phyloP scores from a whole-genome alignment of 2,329 filamentous ascomycete species.

The Nigrograna mackinnonii region DNA sequence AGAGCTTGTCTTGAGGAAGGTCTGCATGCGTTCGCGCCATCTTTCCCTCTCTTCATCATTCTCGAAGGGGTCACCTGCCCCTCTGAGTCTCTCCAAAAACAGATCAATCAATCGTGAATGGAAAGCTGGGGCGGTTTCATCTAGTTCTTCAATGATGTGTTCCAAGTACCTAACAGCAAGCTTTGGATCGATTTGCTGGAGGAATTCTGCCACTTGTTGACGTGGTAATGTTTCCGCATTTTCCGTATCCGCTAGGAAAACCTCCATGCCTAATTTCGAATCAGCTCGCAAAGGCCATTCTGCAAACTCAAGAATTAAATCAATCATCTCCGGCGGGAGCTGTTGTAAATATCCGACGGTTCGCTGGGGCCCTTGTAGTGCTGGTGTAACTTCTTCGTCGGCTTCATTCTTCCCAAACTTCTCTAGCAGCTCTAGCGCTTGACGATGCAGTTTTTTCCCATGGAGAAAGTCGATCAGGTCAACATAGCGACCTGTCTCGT shows the following conservation, averaged over 20 bases:
- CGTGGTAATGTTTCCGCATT: slow-evolving; percentile 90
- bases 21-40: slow-evolving; percentile 69
- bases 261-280: slow-evolving; percentile 80
- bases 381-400: slow-evolving; percentile 49
- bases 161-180: slow-evolving; percentile 85
- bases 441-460: slow-evolving; percentile 88
- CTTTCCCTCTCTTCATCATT: slow-evolving; percentile 41
- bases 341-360: slow-evolving; percentile 91
- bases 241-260: slow-evolving; percentile 91
- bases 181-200: slow-evolving; percentile 68
- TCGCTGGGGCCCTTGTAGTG: slow-evolving; percentile 77
- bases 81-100: slow-evolving; percentile 61
- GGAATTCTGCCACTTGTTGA: slow-evolving; percentile 72
- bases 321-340: slow-evolving; percentile 82
- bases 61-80: slow-evolving; percentile 26
- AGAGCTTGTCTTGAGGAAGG: slow-evolving; percentile 74
- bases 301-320: slow-evolving; percentile 88
- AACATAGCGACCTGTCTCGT: slow-evolving; percentile 85
- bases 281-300: slow-evolving; percentile 81
- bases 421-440: slow-evolving; percentile 80
- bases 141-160: slow-evolving; percentile 85
- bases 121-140: slow-evolving; percentile 81
- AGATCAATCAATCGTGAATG: slow-evolving; percentile 83
- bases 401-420: slow-evolving; percentile 71
- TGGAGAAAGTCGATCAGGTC: slow-evolving; percentile 98